Percentiles rank a stretch among this genome's conserved stretches.
Evolutionary conservation across 305 asterid genomes (phyloP).

Genomic region (Lippia alba): DNA sequence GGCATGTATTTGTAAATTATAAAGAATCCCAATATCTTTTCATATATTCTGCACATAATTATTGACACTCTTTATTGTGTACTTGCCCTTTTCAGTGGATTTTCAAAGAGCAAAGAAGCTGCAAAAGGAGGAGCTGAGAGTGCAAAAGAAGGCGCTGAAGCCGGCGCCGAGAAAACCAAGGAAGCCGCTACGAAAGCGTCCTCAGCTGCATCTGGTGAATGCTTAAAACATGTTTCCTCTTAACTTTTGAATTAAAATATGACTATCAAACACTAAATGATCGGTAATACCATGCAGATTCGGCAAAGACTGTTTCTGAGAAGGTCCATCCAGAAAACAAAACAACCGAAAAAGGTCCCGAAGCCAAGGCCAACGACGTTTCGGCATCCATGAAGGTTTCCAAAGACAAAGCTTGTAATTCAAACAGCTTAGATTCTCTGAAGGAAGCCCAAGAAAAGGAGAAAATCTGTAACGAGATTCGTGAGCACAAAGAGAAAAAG

Average conservation of each 20-base stretch:
- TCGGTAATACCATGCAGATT: background rate
- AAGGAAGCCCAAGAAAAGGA: too few species aligned
- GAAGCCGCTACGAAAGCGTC: background rate
- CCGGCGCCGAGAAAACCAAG: background rate
- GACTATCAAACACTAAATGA: background rate
- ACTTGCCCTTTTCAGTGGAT: background rate
- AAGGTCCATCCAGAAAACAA: background rate
- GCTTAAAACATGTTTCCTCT: too few species aligned
- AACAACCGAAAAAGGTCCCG: background rate
- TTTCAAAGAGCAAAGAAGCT: too few species aligned
- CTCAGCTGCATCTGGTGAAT: background rate
- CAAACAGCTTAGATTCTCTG: too few species aligned
- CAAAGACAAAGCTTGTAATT: too few species aligned
- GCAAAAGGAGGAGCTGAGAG: too few species aligned
- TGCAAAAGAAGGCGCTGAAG: background rate
- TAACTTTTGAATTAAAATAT: background rate
- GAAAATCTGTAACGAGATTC: too few species aligned
- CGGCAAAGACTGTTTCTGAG: background rate
- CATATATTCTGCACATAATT: too few species aligned
- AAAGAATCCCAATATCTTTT: too few species aligned
- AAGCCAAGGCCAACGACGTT: background rate
- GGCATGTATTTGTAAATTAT: too few species aligned
- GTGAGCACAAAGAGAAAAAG: too few species aligned
- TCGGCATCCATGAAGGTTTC: too few species aligned
- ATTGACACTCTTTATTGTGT: background rate